A percentile compares a stretch with the other conserved stretches of the same genome.
Conservation (phyloP, 148 eudicot genomes). For the Rhododendron ferrugineum region DNA sequence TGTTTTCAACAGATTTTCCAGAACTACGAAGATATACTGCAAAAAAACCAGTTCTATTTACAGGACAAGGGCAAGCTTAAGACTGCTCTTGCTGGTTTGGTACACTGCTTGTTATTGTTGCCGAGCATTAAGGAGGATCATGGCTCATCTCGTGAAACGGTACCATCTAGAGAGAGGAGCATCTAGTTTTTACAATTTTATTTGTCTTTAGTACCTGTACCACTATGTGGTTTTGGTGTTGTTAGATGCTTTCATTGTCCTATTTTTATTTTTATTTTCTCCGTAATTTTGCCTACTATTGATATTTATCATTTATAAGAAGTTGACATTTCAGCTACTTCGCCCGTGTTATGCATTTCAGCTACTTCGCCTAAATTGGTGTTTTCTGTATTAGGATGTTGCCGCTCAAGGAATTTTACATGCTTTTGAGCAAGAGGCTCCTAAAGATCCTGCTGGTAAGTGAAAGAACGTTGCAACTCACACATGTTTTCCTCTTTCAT, state of each 20-base stretch:
- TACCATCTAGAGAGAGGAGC: slow-evolving; percentile 20
- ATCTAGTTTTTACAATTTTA: neutral
- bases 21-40: slow-evolving; percentile 62
- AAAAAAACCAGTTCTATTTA: slow-evolving; percentile 63
- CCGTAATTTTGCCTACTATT: neutral
- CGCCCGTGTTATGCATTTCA: neutral
- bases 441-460: slow-evolving; percentile 52
- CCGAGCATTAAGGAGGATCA: slow-evolving; percentile 39
- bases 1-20: slow-evolving; percentile 48
- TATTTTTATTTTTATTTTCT: neutral
- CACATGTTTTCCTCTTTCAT: neutral
- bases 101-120: slow-evolving; percentile 72
- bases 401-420: slow-evolving; percentile 33
- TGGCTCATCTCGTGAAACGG: slow-evolving; percentile 32
- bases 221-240: neutral
- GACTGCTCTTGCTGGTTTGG: slow-evolving; percentile 57
- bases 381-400: slow-evolving; percentile 25
- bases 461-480: neutral
- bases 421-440: slow-evolving; percentile 64
- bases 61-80: slow-evolving; percentile 80
- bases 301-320: neutral
- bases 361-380: neutral
- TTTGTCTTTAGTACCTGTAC: no score
- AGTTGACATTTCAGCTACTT: neutral
- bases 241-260: neutral